Evolutionary conservation across 352 stramenopile species (phyloP), one percentile per base, ranked within the genome.

Genomic region (Nothophytophthora sp.): DNA sequence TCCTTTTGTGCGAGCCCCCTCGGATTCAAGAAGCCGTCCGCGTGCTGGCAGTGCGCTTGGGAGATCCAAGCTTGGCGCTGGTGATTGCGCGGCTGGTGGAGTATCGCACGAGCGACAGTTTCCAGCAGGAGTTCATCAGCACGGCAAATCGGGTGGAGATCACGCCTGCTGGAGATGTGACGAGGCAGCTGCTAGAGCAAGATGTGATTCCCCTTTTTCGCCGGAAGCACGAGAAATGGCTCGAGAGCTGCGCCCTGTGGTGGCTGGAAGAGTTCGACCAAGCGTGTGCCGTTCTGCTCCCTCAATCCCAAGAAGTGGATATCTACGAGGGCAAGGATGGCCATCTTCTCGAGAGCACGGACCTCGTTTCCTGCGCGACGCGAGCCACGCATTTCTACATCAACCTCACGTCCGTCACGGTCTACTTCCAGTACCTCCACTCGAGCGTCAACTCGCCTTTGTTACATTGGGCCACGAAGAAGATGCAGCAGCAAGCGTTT

Each of bases 21-120:
- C 88, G 93, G 12, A 70, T 98, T 22, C 93, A 98, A 73, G 92
- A 96, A 44, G 86, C 95, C 3, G 58, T 98, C 46, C 89, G 96
- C 34, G 77, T 97, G 23, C 86, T 98, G 34, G 73, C 81, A 3
- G 75, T 86, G 20, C 90, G 96, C 34, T 73, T 97, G 44, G 43
- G 85, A 51, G 95, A 98, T 63, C 57, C 76, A 22, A 88, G 89
- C 47, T 68, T 98, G 24, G 92, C 95, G 23, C 83, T 98, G 25
- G 61, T 98, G 15, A 74, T 98, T 30, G 72, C 87, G 19, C 75
- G 92, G 12, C 70, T 98, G 15, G 74, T 97, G 11, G 92, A 97
- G 60, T 90, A 88, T 53, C 64, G 70, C 35, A 60, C 42, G 33
- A 78, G 68, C 27, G 67, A 76, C 28, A 66, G 59, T 15, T 70